A percentile compares a stretch with the other conserved stretches of the same genome.
Evolutionary conservation across 176 grass and related monocot species (phyloP).

Genomic region (Ananas comosus): DNA sequence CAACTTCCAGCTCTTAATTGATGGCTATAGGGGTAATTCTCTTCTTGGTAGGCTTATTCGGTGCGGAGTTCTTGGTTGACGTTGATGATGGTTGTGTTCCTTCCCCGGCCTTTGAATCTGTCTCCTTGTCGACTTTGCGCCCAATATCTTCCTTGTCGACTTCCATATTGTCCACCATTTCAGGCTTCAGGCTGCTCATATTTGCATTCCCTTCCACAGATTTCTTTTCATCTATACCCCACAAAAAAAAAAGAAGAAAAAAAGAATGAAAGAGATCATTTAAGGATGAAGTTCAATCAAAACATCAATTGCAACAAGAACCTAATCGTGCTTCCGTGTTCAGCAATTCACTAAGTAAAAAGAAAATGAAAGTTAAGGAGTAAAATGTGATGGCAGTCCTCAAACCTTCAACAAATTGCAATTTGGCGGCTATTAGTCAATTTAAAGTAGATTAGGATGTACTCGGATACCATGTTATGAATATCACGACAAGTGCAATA

Average conservation of each 20-base stretch:
- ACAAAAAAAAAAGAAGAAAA: neutral
- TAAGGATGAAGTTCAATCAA: neutral
- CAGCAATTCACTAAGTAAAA: too few relatives aligned
- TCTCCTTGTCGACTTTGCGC: slow-evolving; percentile 5
- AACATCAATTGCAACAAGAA: neutral
- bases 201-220: slow-evolving; percentile 25
- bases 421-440: neutral
- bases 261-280: neutral
- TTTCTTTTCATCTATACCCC: slow-evolving; percentile 34
- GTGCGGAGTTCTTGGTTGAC: slow-evolving; percentile 12
- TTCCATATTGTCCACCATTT: slow-evolving; percentile 32
- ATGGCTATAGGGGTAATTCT: slow-evolving; percentile 28
- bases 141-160: slow-evolving; percentile 26
- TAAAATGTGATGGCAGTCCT: too few relatives aligned
- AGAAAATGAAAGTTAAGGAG: too few relatives aligned
- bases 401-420: neutral
- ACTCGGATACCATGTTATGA: too few relatives aligned
- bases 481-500: too few relatives aligned
- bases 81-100: slow-evolving; percentile 7
- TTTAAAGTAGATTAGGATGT: too few relatives aligned
- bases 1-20: neutral
- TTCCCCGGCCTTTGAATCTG: slow-evolving; percentile 14
- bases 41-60: slow-evolving; percentile 40
- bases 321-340: too few relatives aligned
- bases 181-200: slow-evolving; percentile 12